Base-by-base conservation (phyloP, 2,329 filamentous ascomycete species). In the Thermoascus crustaceus region DNA sequence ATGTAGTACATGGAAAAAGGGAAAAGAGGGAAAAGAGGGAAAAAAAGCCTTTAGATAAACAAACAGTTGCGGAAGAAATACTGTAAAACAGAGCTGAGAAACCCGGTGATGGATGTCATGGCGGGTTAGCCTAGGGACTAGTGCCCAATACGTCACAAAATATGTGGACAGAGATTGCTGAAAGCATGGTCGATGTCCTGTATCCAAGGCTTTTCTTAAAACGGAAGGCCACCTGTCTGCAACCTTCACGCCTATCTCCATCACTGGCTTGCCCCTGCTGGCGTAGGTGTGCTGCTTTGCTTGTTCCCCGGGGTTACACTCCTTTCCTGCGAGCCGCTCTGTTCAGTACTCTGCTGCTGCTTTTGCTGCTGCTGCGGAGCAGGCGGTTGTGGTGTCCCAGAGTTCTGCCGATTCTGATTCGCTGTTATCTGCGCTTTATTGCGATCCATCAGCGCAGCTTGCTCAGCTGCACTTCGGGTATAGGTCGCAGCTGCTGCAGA, bases 391-490 rank as follows among this genome's bases (percentile, higher is more conserved):
- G 57, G 58, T 4, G 58, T 60, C 5, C 49, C 48, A 4, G 58
- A 50, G 20, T 46, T 53, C 38, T 58, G 56, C 10, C 53, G 53
- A 19, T 44, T 44, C 26, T 54, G 49, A 13, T 55, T 52, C 20
- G 47, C 46, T 4, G 56, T 52, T 30, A 61, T 36, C 27, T 63
- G 60, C n/a, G 54, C 49, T 41, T 58, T 61, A 29, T 57, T 58
- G 23, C 58, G 50, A 21, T 62, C 58, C 49, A 62, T 58, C 29
- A 61, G 34, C 2, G 53, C 51, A 14, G 58, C 58, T 42, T 65
- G 61, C 34, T 65, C 61, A 25, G 60, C 54, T 10, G 58, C 57
- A 47, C 50, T 63, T 17, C 62, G 54, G 16, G 57, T 48, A 45
- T 61, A 61, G n/a, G 54, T 52, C 21, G 55, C 49, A 19, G 53